These are phyloP conservation scores for Gymnopus androsaceus DNA, from an alignment of 1,284 basidiomycete genomes.

Conservation along the genomic window DNA sequence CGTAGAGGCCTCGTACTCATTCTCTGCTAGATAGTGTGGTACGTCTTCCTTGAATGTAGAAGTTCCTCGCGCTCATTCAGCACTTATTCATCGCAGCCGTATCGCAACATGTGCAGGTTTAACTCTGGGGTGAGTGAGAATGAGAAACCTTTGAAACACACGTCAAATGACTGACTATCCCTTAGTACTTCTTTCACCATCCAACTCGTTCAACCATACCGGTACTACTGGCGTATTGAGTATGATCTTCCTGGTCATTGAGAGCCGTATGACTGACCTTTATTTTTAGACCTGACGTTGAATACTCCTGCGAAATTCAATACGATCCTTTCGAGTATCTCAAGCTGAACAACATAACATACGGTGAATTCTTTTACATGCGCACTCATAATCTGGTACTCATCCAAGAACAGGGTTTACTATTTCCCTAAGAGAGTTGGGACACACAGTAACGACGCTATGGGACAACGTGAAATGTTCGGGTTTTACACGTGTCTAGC, in stretches of 20 bases:
- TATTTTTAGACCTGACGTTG: slow-evolving; percentile 58
- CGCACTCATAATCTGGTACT: slow-evolving; percentile 65
- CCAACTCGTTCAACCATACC: slow-evolving; percentile 66
- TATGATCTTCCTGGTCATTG: slow-evolving; percentile 17
- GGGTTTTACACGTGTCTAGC: not conserved
- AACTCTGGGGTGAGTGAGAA: not conserved
- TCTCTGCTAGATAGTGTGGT: slow-evolving; percentile 19
- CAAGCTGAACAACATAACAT: slow-evolving; percentile 73
- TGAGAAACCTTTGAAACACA: slow-evolving; percentile 20
- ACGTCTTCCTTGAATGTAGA: too few species aligned
- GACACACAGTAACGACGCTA: slow-evolving; percentile 75
- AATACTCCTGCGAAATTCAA: slow-evolving; percentile 71
- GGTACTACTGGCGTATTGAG: slow-evolving; percentile 77
- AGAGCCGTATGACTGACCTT: not conserved
- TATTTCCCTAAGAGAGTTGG: slow-evolving; percentile 77
- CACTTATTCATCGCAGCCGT: too few species aligned
- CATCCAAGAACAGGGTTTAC: slow-evolving; percentile 81
- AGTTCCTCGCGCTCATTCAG: too few species aligned
- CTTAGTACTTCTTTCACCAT: slow-evolving; percentile 70
- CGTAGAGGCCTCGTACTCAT: slow-evolving; percentile 26
- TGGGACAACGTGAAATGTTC: slow-evolving; percentile 77
- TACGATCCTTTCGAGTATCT: slow-evolving; percentile 79
- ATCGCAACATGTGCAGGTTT: slow-evolving; percentile 78
- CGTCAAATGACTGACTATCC: not conserved
- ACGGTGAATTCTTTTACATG: slow-evolving; percentile 43